Evolutionary conservation across 2,329 filamentous ascomycete species (phyloP), one percentile per base, ranked within the genome.

Genomic region (Colletotrichum falcatum): DNA sequence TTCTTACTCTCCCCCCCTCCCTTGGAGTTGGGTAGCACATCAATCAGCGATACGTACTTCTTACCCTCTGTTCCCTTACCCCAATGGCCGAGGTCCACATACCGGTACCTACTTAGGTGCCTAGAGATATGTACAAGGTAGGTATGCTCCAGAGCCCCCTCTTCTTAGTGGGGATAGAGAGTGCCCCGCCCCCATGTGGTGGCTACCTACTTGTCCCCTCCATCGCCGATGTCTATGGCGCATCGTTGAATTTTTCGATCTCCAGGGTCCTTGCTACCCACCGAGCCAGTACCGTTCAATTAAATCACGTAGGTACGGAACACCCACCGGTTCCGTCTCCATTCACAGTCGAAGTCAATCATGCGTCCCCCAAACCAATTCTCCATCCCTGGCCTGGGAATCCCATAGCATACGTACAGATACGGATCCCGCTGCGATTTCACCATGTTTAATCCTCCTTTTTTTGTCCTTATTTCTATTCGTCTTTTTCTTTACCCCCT

Each of bases 201-300:
- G 53, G 46, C 37, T 58, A 54, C 53, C 37, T 58, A 54, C 53
- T 68, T 30, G 44, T 67, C 18, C 39, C 16, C 53, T 37, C 62
- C 68, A 71, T 71, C 58, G 68, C 37, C 58, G 68, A 71, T 71
- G 61, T 39, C 51, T 71, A 71, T 59, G 68, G 68, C 28, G 53
- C 64, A 71, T 71, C 68, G 59, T 30, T 70, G 18, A 53, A 26
- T 63, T 53, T 37, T 56, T 48, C 64, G 68, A 71, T 71, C 59
- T 68, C 64, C 68, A 71, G 68, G 68, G 68, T 71, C 68, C 53
- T 71, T 59, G 58, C 59, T 65, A 18, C 44, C 20, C 33, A 44
- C 44, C 26, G 20, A 39, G 44, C 56, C 30, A 35, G 46, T 33
- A 53, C 46, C 58, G 53, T 71, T 70, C 64, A 59, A 62, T 53